phyloP scores from a whole-genome alignment of 805 yeast genomes.

The Schwanniomyces polymorphus region DNA sequence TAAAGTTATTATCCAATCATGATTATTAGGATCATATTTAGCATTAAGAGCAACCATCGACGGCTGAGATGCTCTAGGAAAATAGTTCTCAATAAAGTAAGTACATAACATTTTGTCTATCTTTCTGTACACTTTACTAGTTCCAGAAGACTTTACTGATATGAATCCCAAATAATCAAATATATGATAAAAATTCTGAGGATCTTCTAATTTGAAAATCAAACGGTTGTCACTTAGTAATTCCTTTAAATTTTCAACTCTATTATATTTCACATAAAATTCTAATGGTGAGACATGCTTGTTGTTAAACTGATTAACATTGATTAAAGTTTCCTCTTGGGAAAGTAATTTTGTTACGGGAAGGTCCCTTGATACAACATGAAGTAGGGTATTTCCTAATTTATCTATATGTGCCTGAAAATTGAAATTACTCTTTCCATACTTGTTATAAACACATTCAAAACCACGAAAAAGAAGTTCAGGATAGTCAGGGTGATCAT shows the following conservation, averaged over 20 bases:
- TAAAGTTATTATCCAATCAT: slow-evolving; percentile 35
- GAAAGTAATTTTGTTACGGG: slow-evolving; percentile 23
- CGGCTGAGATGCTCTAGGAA: slow-evolving; percentile 12
- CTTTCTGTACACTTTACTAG: slow-evolving; percentile 15
- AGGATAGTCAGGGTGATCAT: slow-evolving; percentile 70
- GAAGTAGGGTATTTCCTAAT: slow-evolving; percentile 75
- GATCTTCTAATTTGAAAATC: slow-evolving; percentile 32
- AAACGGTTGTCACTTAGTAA: slow-evolving; percentile 53
- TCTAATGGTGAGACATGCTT: slow-evolving; percentile 68
- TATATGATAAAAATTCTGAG: slow-evolving; percentile 31
- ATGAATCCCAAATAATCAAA: slow-evolving; percentile 38
- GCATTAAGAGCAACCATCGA: slow-evolving; percentile 31
- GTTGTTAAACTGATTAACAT: slow-evolving; percentile 59
- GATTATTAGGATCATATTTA: slow-evolving; percentile 25
- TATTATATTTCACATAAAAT: slow-evolving; percentile 66
- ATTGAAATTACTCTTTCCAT: slow-evolving; percentile 43
- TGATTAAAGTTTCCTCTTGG: slow-evolving; percentile 28
- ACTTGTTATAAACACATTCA: slow-evolving; percentile 35
- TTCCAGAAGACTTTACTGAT: slow-evolving; percentile 23
- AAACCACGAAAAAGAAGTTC: slow-evolving; percentile 48
- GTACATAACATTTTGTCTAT: slow-evolving; percentile 22
- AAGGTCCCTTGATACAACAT: slow-evolving; percentile 59
- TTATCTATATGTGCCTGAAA: slow-evolving; percentile 67
- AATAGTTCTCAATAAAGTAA: slow-evolving; percentile 19
- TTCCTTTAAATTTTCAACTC: slow-evolving; percentile 55